phyloP scores from a whole-genome alignment of 2,329 filamentous ascomycete genomes.

The Aspergillus arachidicola region DNA sequence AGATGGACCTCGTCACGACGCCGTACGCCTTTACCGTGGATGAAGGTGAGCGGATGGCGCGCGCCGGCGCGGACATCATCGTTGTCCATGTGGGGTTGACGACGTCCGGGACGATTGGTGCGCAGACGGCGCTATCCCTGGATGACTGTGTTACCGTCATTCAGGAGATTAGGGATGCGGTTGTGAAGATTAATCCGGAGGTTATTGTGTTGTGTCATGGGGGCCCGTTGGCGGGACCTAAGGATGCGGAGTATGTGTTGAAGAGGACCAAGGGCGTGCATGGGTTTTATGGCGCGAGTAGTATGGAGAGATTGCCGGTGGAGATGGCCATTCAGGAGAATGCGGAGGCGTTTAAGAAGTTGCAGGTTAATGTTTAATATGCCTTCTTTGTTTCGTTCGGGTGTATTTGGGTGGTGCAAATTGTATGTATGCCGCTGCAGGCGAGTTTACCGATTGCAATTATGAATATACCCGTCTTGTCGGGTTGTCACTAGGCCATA shows the following conservation, averaged over 20 bases:
- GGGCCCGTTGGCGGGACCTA: constrained; percentile 65
- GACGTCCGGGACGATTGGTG: constrained; percentile 66
- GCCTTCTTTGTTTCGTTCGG: too few relatives aligned
- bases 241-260: constrained; percentile 66
- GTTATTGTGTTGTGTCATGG: constrained; percentile 72
- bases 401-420: background rate
- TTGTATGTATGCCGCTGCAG: background rate
- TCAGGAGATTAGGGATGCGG: constrained; percentile 66
- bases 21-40: constrained; percentile 70
- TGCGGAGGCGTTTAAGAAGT: constrained; percentile 56
- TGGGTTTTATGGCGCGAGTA: constrained; percentile 70
- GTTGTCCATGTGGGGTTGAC: constrained; percentile 72
- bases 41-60: constrained; percentile 64
- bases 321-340: constrained; percentile 66
- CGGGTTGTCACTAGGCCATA: too few relatives aligned
- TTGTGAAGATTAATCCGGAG: constrained; percentile 57
- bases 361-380: constrained; percentile 25
- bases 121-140: constrained; percentile 60
- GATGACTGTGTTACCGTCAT: constrained; percentile 66
- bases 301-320: constrained; percentile 70
- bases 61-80: constrained; percentile 67
- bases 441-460: background rate
- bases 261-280: constrained; percentile 64
- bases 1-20: constrained; percentile 65
- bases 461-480: background rate